Conservation (phyloP, 768 basidiomycete genomes). For the Zangia roseola region DNA sequence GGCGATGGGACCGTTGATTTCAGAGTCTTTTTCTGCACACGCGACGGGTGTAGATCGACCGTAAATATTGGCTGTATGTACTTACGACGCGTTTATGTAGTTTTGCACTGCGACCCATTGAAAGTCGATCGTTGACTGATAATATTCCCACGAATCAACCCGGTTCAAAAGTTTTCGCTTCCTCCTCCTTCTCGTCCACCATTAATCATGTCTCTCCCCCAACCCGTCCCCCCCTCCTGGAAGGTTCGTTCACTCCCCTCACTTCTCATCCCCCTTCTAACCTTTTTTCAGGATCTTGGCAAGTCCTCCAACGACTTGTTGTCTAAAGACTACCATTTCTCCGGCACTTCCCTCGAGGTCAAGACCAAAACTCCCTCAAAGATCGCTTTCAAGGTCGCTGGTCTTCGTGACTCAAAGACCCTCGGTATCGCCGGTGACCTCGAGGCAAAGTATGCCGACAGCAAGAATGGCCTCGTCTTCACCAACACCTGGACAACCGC, state of each 20-base stretch:
- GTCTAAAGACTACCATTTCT: conserved; percentile 87
- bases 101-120: conserved; percentile 40
- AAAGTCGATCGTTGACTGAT: conserved; percentile 9
- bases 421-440: conserved; percentile 81
- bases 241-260: conserved; percentile 50
- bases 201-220: conserved; percentile 90
- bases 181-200: conserved; percentile 20
- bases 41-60: background rate
- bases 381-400: conserved; percentile 92
- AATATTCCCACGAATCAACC: conserved; percentile 33
- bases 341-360: conserved; percentile 70
- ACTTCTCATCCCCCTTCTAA: background rate
- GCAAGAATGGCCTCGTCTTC: conserved; percentile 89
- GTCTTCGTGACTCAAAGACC: conserved; percentile 74
- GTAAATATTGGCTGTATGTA: background rate
- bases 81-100: conserved; percentile 34
- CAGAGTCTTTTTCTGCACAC: conserved; percentile 28
- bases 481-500: conserved; percentile 95
- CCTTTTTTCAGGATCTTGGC: conserved; percentile 73
- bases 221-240: conserved; percentile 96
- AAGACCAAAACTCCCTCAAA: conserved; percentile 88
- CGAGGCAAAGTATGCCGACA: conserved; percentile 92
- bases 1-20: conserved; percentile 1
- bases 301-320: conserved; percentile 97
- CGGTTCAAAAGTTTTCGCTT: conserved; percentile 14